Percentiles rank a stretch among this genome's conserved stretches.
phyloP scores from a whole-genome alignment of 2,329 filamentous ascomycete genomes.

The Ascomycota sp. region DNA sequence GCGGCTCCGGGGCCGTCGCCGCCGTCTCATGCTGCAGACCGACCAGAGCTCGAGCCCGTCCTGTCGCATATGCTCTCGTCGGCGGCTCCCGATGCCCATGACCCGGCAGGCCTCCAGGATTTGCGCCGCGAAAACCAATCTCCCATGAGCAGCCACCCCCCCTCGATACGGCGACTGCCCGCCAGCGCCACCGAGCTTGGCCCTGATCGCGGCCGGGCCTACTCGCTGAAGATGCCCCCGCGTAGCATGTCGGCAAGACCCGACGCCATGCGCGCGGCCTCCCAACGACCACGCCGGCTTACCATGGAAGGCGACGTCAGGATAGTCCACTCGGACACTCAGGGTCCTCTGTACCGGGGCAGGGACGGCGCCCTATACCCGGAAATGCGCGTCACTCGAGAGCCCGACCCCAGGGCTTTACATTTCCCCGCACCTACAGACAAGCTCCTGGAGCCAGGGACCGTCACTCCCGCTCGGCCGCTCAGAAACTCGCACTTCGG shows the following conservation, averaged over 20 bases:
- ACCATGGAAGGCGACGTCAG: conserved; percentile 10
- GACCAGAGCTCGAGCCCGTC: conserved; percentile 1
- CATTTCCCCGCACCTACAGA: conserved; percentile 16
- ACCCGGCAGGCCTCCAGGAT: conserved; percentile 2
- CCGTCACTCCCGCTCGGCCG: conserved; percentile 19
- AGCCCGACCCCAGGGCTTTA: conserved; percentile 14
- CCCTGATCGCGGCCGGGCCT: no score
- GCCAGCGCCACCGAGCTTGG: background rate
- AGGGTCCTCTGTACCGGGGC: conserved; percentile 13
- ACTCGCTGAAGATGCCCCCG: conserved; percentile 4
- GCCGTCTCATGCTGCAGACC: conserved; percentile 1
- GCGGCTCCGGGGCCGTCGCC: conserved; percentile 3
- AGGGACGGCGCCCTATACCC: conserved; percentile 19
- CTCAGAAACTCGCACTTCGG: conserved; percentile 21
- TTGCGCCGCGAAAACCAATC: conserved; percentile 1
- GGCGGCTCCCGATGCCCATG: conserved; percentile 1
- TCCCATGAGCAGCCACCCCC: background rate
- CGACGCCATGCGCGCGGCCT: conserved; percentile 3
- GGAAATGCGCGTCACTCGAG: conserved; percentile 15
- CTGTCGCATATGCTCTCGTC: conserved; percentile 9
- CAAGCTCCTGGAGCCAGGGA: conserved; percentile 9
- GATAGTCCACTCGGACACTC: conserved; percentile 12
- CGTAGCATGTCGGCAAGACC: conserved; percentile 12
- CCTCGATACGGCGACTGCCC: background rate
- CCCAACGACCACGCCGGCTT: conserved; percentile 6